Evolutionary conservation across 2,329 filamentous ascomycete species (phyloP), one percentile per base, ranked within the genome.

Genomic region (Microthyrium microscopicum): DNA sequence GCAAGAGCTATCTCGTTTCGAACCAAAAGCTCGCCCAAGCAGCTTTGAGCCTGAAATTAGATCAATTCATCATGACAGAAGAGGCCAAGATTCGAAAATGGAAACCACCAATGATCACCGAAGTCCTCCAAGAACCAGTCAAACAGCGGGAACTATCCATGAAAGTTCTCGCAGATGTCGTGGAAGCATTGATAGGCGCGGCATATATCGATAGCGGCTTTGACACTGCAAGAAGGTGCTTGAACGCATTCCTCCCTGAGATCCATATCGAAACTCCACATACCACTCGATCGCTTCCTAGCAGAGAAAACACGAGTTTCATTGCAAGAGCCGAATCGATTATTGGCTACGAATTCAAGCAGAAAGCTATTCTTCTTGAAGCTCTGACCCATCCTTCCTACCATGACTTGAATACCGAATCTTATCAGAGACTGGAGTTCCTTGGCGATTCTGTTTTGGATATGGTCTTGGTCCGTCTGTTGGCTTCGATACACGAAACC

Each of bases 401-500:
- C 32, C 60, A 59, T 20, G 53, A 56, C n/a, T 58, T 64, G 3
- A 60, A 26, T 5, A 25, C 28, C 13, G 18, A 60, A 22, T 68
- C 65, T 0, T 73, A 74, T 44, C 79, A 94, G 42, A 70, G 84
- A 0, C 66, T 94, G 1, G 87, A 94, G 47, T 93, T 89, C 45
- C 58, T 94, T 0, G 87, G 87, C 1, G 87, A 95, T 44, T 70
- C 83, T 0, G 61, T 94, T 3, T 68, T 95, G 0, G 87, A 95
- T 52, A 68, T 35, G 9, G 13, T 35, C 7, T 13, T 35, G 5
- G 26, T 18, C 22, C 22, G 22, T 13, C 13, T 8, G 22, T 13
- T 25, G 8, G 22, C 22, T 13, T 25, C 22, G 8, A n/a, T n/a
- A n/a, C n/a, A n/a, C n/a, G n/a, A n/a, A n/a, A n/a, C n/a, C n/a